phyloP scores from a whole-genome alignment of 164 flowering plant species.

The Litsea cubeba region DNA sequence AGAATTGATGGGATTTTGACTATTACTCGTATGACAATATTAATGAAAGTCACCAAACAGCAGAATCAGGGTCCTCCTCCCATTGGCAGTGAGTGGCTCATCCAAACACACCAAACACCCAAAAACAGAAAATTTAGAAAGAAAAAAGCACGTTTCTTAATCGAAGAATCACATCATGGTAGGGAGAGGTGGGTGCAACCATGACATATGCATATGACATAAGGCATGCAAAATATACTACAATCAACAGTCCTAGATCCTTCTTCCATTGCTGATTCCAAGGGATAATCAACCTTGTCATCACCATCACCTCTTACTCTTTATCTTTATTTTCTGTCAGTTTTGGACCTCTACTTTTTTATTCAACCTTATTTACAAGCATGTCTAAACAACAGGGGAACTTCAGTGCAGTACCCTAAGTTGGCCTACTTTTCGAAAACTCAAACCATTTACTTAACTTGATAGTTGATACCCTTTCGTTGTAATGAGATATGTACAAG shows the following conservation, averaged over 20 bases:
- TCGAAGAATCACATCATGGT: neutral
- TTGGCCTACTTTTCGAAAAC: no score
- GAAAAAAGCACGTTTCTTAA: neutral
- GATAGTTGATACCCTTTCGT: no score
- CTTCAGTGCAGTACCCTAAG: no score
- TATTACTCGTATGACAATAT: neutral
- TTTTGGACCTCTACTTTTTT: no score
- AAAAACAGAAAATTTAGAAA: neutral
- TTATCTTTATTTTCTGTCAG: no score
- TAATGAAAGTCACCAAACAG: neutral
- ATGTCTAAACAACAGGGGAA: no score
- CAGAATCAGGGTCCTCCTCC: neutral
- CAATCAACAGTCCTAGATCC: neutral
- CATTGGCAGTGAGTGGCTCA: neutral
- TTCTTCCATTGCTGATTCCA: neutral
- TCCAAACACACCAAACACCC: neutral
- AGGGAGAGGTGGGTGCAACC: neutral
- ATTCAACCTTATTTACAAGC: no score
- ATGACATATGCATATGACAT: neutral
- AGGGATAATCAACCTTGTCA: no score
- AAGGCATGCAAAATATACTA: neutral
- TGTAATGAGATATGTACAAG: no score
- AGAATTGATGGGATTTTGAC: no score
- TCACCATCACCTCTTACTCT: no score
- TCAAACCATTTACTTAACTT: no score